A percentile compares a stretch with the other conserved stretches of the same genome.
These are phyloP conservation scores for Lophiostoma macrostomum DNA, from an alignment of 495 filamentous ascomycete genomes.

Conservation along the genomic window DNA sequence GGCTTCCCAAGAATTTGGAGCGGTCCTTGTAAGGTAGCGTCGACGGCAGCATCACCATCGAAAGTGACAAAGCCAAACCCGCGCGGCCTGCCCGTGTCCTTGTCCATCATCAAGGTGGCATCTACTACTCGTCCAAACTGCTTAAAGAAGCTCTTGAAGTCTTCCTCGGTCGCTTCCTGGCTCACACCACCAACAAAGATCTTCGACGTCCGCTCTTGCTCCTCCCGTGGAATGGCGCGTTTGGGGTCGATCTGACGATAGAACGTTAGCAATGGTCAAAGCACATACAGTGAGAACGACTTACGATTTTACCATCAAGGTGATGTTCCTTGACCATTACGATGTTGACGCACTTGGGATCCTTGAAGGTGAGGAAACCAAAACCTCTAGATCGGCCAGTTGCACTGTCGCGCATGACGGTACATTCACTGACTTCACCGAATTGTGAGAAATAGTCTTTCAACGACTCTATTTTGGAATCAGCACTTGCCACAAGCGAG, in stretches of 20 bases:
- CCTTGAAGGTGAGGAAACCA: slow-evolving; percentile 95
- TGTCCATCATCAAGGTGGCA: slow-evolving; percentile 99
- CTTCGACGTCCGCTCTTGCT: slow-evolving; percentile 96
- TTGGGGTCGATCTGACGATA: slow-evolving; percentile 80
- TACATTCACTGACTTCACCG: slow-evolving; percentile 95
- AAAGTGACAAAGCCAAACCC: slow-evolving; percentile 99
- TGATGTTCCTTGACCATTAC: slow-evolving; percentile 99
- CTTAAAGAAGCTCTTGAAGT: slow-evolving; percentile 94
- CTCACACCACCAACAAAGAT: slow-evolving; percentile 98
- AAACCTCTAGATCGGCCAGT: slow-evolving; percentile 93
- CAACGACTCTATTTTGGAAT: slow-evolving; percentile 70
- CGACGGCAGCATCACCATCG: slow-evolving; percentile 91
- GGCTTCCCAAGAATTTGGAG: slow-evolving; percentile 90
- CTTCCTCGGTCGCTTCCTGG: slow-evolving; percentile 91
- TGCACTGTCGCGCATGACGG: slow-evolving; percentile 94
- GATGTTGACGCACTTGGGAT: slow-evolving; percentile 94
- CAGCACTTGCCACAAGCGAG: slow-evolving; percentile 20
- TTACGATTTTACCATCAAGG: slow-evolving; percentile 96
- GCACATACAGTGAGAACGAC: slow-evolving; percentile 33
- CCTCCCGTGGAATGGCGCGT: slow-evolving; percentile 93
- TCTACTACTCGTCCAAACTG: slow-evolving; percentile 95
- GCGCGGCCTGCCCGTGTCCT: slow-evolving; percentile 91
- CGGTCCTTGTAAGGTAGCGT: slow-evolving; percentile 75
- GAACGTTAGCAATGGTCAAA: slow-evolving; percentile 29
- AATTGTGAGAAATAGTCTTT: slow-evolving; percentile 98